phyloP scores from a whole-genome alignment of 345 rosid species.

The Lepidium didymum region DNA sequence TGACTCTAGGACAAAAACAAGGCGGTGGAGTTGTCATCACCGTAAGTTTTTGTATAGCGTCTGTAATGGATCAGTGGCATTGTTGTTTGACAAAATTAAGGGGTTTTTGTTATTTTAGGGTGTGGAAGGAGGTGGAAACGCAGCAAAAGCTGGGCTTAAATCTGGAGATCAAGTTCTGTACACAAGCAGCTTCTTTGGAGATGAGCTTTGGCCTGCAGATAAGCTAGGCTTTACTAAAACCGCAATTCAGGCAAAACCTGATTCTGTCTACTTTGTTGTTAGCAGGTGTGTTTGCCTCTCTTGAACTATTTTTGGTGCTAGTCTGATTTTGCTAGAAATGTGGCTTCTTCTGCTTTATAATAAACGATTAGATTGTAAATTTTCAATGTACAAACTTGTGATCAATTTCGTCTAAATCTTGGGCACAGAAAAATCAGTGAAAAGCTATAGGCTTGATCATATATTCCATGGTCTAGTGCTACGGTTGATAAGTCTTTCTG shows the following conservation, averaged over 20 bases:
- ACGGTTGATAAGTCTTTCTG: not conserved
- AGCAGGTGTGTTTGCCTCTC: constrained; percentile 49
- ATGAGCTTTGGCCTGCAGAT: constrained; percentile 99
- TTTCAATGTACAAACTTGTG: not conserved
- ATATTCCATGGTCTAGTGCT: not conserved
- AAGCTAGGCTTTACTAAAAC: constrained; percentile 96
- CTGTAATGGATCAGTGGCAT: not conserved
- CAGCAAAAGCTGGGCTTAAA: constrained; percentile 89
- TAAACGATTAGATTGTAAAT: not conserved
- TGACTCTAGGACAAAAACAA: constrained; percentile 82
- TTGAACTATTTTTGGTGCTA: not conserved
- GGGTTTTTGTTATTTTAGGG: constrained; percentile 33
- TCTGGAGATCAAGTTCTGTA: constrained; percentile 89
- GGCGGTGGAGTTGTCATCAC: constrained; percentile 92
- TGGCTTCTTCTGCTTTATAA: not conserved
- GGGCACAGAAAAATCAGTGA: not conserved
- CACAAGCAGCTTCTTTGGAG: constrained; percentile 98
- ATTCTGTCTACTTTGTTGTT: constrained; percentile 89
- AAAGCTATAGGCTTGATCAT: not conserved
- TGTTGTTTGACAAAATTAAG: not conserved
- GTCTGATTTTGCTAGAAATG: not conserved
- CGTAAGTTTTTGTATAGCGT: constrained; percentile 34
- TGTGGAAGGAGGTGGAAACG: constrained; percentile 91
- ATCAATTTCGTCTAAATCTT: not conserved
- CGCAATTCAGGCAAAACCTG: constrained; percentile 97